phyloP scores from a whole-genome alignment of 2,329 filamentous ascomycete genomes.

The Pseudodiploospora longispora region DNA sequence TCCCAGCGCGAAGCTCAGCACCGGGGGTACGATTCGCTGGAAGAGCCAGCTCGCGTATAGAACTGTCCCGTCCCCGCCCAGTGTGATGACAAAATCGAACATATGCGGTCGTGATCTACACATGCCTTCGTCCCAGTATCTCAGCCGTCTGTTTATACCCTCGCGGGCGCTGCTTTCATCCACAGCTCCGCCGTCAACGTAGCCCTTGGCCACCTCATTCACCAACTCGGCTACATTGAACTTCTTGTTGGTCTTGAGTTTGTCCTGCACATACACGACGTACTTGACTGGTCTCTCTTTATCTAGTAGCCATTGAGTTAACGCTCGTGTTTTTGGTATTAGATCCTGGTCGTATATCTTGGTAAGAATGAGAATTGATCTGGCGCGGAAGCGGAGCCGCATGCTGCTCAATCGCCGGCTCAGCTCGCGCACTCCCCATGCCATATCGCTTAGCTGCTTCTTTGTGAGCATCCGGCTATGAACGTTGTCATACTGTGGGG shows the following conservation, averaged over 20 bases:
- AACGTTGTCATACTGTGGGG: constrained; percentile 24
- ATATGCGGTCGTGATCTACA: constrained; percentile 71
- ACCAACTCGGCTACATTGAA: constrained; percentile 69
- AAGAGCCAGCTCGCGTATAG: constrained; percentile 96
- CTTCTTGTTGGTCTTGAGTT: constrained; percentile 57
- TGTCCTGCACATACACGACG: constrained; percentile 76
- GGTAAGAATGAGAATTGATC: constrained; percentile 77
- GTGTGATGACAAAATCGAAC: constrained; percentile 88
- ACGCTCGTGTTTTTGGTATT: constrained; percentile 66
- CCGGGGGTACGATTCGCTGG: constrained; percentile 87
- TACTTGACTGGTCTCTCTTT: constrained; percentile 60
- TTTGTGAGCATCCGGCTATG: constrained; percentile 80
- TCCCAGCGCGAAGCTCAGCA: constrained; percentile 83
- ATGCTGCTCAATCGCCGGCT: constrained; percentile 80
- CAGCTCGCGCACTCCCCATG: constrained; percentile 86
- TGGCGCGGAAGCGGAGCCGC: constrained; percentile 71
- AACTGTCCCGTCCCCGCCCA: constrained; percentile 94
- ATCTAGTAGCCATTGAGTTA: constrained; percentile 73
- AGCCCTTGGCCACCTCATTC: constrained; percentile 45
- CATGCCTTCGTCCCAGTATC: constrained; percentile 77
- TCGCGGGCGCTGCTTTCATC: constrained; percentile 25
- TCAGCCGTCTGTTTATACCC: constrained; percentile 46
- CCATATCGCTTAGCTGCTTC: constrained; percentile 93
- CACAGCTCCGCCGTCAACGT: constrained; percentile 28
- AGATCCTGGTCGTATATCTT: constrained; percentile 84